Evolutionary conservation across 1,139 yeast species (phyloP).

Genomic region (Taiozyma onychis): DNA sequence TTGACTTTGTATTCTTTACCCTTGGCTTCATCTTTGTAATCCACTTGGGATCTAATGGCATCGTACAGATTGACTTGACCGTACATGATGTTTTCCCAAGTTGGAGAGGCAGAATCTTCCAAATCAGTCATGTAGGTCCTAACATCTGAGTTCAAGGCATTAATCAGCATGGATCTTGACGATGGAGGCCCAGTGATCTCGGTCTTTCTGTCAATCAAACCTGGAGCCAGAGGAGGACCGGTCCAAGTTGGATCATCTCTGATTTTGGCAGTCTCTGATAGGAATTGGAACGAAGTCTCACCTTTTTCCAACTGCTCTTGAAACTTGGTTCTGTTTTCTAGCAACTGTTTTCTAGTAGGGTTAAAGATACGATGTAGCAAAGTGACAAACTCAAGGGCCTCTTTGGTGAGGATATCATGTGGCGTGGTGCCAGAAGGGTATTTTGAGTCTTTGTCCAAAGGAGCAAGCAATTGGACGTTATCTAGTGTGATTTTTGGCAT

Average conservation of each 20-base stretch:
- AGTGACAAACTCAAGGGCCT: conserved; percentile 66
- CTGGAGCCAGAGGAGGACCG: conserved; percentile 68
- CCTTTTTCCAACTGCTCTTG: conserved; percentile 61
- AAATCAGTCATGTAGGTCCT: conserved; percentile 94
- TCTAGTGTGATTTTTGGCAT: conserved; percentile 29
- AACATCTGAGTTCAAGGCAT: conserved; percentile 84
- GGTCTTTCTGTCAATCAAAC: conserved; percentile 55
- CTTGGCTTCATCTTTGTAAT: conserved; percentile 38
- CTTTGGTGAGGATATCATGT: conserved; percentile 40
- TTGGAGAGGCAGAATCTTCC: conserved; percentile 93
- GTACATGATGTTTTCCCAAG: conserved; percentile 81
- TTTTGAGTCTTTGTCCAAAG: conserved; percentile 51
- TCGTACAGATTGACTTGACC: conserved; percentile 94
- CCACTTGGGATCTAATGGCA: conserved; percentile 66
- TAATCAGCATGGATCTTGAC: conserved; percentile 89
- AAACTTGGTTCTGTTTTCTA: conserved; percentile 53
- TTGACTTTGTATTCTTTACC: conserved; percentile 47
- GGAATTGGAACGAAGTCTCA: conserved; percentile 43
- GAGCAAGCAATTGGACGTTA: conserved; percentile 63
- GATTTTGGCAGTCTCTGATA: conserved; percentile 59
- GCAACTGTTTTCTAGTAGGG: conserved; percentile 47
- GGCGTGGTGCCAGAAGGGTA: conserved; percentile 50
- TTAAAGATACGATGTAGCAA: conserved; percentile 70
- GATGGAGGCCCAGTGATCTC: conserved; percentile 91
- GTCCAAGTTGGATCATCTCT: conserved; percentile 72